A percentile compares a stretch with the other conserved stretches of the same genome.
Conservation (phyloP, 2,329 filamentous ascomycete genomes). For the Elsinoe ampelina region DNA sequence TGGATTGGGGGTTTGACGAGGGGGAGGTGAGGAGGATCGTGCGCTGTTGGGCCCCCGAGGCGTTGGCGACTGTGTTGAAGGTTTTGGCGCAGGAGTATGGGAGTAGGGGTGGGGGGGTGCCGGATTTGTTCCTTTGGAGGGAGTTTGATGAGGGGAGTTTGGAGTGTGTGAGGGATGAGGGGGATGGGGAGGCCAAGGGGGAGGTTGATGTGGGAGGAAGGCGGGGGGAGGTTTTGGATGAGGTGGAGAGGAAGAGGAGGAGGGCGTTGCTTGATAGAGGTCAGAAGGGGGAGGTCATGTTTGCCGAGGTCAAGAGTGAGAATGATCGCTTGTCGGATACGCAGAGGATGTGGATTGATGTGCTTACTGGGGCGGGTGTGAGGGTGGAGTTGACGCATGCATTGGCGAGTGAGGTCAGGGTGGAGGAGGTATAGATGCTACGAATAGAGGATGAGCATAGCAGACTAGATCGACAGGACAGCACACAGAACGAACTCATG, state of each 20-base stretch:
- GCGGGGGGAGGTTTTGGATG: conserved; percentile 16
- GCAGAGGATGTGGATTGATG: conserved; percentile 93
- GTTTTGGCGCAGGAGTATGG: conserved; percentile 94
- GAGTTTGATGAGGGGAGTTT: conserved; percentile 17
- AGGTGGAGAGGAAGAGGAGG: conserved; percentile 14
- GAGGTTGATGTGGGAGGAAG: conserved; percentile 15
- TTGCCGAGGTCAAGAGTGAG: conserved; percentile 43
- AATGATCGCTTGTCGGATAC: conserved; percentile 95
- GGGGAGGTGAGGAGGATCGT: conserved; percentile 73
- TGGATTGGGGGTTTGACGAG: conserved; percentile 81
- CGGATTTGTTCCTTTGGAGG: conserved; percentile 87
- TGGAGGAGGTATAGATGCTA: not conserved
- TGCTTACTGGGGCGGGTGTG: conserved; percentile 74
- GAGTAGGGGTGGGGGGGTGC: conserved; percentile 75
- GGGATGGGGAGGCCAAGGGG: conserved; percentile 12
- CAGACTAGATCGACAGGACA: not conserved
- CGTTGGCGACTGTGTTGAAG: conserved; percentile 76
- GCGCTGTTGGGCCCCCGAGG: conserved; percentile 66
- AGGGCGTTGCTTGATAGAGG: not conserved
- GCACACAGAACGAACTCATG: conserved; percentile 3
- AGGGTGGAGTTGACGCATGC: conserved; percentile 71
- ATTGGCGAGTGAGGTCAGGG: conserved; percentile 46
- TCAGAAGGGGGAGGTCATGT: conserved; percentile 27
- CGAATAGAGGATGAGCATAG: not conserved
- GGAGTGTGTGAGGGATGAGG: conserved; percentile 16